Conservation (phyloP, 768 basidiomycete species). For the Amanita pseudoporphyria region DNA sequence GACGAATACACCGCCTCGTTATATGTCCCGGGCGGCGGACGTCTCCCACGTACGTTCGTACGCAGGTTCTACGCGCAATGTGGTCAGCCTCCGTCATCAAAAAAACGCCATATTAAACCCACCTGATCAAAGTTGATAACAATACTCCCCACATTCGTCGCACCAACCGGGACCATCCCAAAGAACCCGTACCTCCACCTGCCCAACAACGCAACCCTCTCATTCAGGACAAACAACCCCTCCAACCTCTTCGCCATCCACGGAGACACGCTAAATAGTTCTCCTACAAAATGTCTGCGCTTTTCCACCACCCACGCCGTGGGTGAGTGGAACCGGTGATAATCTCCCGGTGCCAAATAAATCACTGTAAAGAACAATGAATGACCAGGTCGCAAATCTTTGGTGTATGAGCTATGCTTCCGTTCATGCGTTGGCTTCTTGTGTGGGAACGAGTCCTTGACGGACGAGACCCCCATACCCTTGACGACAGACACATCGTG, state of each 20-base stretch:
- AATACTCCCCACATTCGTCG: constrained; percentile 96
- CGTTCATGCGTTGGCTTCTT: constrained; percentile 16
- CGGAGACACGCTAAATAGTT: constrained; percentile 93
- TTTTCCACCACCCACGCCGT: constrained; percentile 97
- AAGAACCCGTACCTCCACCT: constrained; percentile 96
- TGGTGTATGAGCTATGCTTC: constrained; percentile 24
- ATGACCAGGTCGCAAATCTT: constrained; percentile 61
- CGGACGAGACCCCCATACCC: background rate
- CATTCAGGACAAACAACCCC: constrained; percentile 96
- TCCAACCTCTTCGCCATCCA: constrained; percentile 89
- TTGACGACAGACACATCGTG: constrained; percentile 66
- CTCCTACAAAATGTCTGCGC: constrained; percentile 91
- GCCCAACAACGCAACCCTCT: constrained; percentile 91
- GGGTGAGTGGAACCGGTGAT: constrained; percentile 95
- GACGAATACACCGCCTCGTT: constrained; percentile 85
- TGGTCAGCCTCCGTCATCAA: background rate
- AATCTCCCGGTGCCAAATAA: constrained; percentile 97
- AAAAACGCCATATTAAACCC: constrained; percentile 5
- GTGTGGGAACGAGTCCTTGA: constrained; percentile 10
- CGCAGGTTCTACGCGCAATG: constrained; percentile 51
- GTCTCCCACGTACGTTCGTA: constrained; percentile 73
- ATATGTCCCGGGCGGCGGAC: constrained; percentile 77
- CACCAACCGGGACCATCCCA: constrained; percentile 95
- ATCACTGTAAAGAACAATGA: constrained; percentile 89
- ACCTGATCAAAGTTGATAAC: constrained; percentile 92